A percentile compares a stretch with the other conserved stretches of the same genome.
These are phyloP conservation scores for Suillus luteus DNA, from an alignment of 768 basidiomycete species.

Conservation along the genomic window DNA sequence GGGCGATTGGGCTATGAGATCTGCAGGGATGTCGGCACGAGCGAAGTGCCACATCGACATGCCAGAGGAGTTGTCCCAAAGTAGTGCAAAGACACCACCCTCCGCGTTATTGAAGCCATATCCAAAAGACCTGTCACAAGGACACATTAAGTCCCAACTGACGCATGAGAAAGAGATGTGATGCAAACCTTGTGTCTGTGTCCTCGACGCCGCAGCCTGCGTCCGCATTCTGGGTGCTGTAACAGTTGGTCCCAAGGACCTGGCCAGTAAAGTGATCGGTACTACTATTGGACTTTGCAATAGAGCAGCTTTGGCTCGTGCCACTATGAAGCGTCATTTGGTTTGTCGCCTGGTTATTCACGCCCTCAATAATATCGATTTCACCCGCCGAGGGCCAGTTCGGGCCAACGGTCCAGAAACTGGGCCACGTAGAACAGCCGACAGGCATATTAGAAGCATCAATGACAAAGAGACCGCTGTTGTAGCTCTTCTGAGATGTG, in stretches of 20 bases:
- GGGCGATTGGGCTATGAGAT: conserved; percentile 48
- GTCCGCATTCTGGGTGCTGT: conserved; percentile 41
- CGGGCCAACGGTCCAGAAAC: conserved; percentile 57
- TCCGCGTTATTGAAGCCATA: conserved; percentile 33
- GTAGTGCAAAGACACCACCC: conserved; percentile 58
- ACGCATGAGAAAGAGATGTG: background rate
- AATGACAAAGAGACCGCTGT: conserved; percentile 71
- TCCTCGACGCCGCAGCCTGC: conserved; percentile 54
- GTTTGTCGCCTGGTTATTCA: conserved; percentile 58
- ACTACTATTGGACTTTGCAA: conserved; percentile 16
- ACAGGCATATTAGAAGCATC: conserved; percentile 72
- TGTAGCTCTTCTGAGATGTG: conserved; percentile 60
- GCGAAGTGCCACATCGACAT: conserved; percentile 61
- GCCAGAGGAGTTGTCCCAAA: conserved; percentile 49
- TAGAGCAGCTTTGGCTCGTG: conserved; percentile 39
- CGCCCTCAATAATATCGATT: conserved; percentile 77
- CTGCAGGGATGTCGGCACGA: conserved; percentile 50
- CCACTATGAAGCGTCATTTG: conserved; percentile 69
- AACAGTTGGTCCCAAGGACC: conserved; percentile 37
- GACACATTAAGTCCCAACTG: conserved; percentile 40
- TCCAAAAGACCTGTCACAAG: conserved; percentile 39
- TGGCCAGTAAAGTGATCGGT: conserved; percentile 23
- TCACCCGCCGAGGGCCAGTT: conserved; percentile 59
- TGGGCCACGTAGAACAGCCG: conserved; percentile 66
- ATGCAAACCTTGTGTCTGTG: conserved; percentile 25